Percentiles rank a stretch among this genome's conserved stretches.
phyloP scores from a whole-genome alignment of 495 filamentous ascomycete species.

The Penicillium simplicissimum region DNA sequence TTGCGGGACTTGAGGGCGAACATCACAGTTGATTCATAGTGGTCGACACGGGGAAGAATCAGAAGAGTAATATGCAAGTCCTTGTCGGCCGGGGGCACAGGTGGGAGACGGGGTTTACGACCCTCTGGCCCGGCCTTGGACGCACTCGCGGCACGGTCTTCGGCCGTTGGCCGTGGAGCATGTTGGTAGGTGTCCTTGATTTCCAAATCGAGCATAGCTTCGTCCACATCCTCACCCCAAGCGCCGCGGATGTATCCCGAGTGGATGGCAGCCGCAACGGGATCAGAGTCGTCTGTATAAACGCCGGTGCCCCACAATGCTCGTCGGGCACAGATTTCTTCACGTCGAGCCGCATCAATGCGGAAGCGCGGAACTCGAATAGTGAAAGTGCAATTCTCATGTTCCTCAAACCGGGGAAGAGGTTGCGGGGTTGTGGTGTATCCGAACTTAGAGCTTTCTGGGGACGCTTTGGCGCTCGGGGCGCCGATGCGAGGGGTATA shows the following conservation, averaged over 20 bases:
- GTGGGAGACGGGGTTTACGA: constrained; percentile 40
- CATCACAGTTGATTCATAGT: constrained; percentile 70
- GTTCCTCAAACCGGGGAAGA: constrained; percentile 74
- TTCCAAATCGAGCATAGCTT: constrained; percentile 66
- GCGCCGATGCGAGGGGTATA: constrained; percentile 53
- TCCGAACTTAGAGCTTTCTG: constrained; percentile 59
- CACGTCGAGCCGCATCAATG: constrained; percentile 63
- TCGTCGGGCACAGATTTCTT: constrained; percentile 76
- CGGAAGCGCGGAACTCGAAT: constrained; percentile 81
- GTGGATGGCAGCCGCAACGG: constrained; percentile 90
- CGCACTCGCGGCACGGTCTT: constrained; percentile 15
- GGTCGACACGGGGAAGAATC: constrained; percentile 74
- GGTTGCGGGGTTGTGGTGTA: constrained; percentile 72
- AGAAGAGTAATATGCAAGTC: constrained; percentile 85
- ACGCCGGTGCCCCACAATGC: constrained; percentile 90
- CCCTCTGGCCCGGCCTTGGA: constrained; percentile 20
- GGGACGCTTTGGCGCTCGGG: constrained; percentile 46
- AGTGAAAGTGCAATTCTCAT: constrained; percentile 88
- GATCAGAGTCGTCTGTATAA: constrained; percentile 95
- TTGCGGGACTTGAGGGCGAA: constrained; percentile 79
- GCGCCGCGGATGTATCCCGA: constrained; percentile 88
- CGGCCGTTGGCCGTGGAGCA: constrained; percentile 32
- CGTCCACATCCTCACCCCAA: constrained; percentile 74
- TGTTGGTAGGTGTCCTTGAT: constrained; percentile 48
- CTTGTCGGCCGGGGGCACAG: constrained; percentile 51